These are phyloP conservation scores for Oleoguttula mirabilis DNA, from an alignment of 495 filamentous ascomycete genomes.

Conservation along the genomic window DNA sequence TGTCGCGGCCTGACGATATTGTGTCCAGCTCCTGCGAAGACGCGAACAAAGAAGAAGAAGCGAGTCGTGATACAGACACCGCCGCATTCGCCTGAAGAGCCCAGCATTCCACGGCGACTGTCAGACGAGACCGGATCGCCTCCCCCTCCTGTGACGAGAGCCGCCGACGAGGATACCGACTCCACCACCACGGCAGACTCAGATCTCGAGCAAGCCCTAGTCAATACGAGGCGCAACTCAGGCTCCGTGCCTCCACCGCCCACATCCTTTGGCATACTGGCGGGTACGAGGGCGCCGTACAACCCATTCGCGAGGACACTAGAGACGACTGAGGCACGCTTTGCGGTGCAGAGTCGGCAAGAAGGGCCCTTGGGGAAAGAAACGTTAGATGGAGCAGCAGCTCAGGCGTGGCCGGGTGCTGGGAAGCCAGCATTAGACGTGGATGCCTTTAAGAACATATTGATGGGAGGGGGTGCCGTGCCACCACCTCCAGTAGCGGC, in stretches of 20 bases:
- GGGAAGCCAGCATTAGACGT: constrained; percentile 25
- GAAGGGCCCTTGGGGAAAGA: not conserved
- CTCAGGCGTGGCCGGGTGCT: not conserved
- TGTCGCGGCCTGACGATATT: no score
- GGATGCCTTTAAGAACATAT: constrained; percentile 30
- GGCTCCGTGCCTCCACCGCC: not conserved
- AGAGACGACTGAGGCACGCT: constrained; percentile 25
- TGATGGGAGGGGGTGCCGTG: constrained; percentile 26
- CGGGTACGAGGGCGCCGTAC: constrained; percentile 8
- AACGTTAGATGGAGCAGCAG: not conserved
- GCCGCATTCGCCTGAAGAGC: constrained; percentile 17
- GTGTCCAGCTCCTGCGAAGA: no score
- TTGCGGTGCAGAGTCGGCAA: not conserved
- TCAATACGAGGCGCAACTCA: constrained; percentile 18
- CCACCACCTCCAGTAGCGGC: constrained; percentile 13
- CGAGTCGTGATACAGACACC: constrained; percentile 15
- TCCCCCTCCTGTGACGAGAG: constrained; percentile 1
- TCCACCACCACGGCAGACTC: constrained; percentile 9
- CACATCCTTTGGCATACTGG: not conserved
- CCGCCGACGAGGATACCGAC: constrained; percentile 11
- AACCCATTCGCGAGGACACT: constrained; percentile 30
- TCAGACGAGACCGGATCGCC: constrained; percentile 7
- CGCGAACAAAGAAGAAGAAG: constrained; percentile 21
- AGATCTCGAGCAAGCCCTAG: constrained; percentile 13
- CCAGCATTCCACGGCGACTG: constrained; percentile 11